Evolutionary conservation across 2,329 filamentous ascomycete genomes (phyloP).

Genomic region (Endocalyx cinctus): DNA sequence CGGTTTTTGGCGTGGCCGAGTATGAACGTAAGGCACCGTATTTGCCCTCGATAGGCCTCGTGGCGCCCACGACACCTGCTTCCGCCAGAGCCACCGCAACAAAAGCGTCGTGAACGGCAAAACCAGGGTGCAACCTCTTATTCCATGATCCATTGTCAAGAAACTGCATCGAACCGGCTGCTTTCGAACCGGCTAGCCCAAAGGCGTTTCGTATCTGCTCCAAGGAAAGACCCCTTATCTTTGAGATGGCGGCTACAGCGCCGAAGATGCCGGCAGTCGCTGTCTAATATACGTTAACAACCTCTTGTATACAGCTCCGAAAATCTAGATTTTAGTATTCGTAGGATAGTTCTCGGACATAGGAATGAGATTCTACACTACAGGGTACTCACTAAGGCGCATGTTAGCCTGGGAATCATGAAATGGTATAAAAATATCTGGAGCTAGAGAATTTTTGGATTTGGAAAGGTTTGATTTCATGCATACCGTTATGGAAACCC

Average conservation of each 20-base stretch:
- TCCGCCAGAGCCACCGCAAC: slow-evolving; percentile 19
- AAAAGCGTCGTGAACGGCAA: slow-evolving; percentile 24
- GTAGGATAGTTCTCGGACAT: no score
- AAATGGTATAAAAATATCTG: no score
- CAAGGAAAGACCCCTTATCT: slow-evolving; percentile 15
- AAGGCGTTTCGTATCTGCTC: slow-evolving; percentile 16
- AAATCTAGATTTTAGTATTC: no score
- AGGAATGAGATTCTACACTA: no score
- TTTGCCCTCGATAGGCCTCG: slow-evolving; percentile 18
- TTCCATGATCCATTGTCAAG: slow-evolving; percentile 26
- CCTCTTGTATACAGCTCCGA: no score
- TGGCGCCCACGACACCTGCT: slow-evolving; percentile 18
- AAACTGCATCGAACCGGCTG: slow-evolving; percentile 25
- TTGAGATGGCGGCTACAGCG: slow-evolving; percentile 20
- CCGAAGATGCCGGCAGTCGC: slow-evolving; percentile 22
- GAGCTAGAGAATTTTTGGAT: no score
- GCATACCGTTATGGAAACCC: slow-evolving; percentile 25
- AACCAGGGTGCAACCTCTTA: slow-evolving; percentile 23
- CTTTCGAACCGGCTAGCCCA: slow-evolving; percentile 20
- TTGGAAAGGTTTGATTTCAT: no score
- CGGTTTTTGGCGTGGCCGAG: slow-evolving; percentile 11
- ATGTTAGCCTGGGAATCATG: no score
- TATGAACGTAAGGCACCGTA: slow-evolving; percentile 19
- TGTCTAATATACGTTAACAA: no score
- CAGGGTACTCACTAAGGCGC: no score